A percentile compares a stretch with the other conserved stretches of the same genome.
These are phyloP conservation scores for Phaffomyces opuntiae DNA, from an alignment of 805 yeast species.

Conservation along the genomic window DNA sequence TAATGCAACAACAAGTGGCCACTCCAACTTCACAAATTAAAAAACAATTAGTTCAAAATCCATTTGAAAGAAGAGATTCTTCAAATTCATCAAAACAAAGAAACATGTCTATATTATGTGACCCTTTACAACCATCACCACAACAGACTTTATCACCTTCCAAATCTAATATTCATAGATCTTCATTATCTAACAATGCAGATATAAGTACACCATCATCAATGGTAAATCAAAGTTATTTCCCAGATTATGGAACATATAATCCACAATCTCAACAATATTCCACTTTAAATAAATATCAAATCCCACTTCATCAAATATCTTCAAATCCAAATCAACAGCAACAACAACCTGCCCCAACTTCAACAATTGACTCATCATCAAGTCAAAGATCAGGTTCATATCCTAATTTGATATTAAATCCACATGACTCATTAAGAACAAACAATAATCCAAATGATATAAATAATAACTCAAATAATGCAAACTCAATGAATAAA, in stretches of 20 bases:
- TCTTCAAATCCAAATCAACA: background rate
- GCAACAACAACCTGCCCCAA: background rate
- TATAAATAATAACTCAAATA: too few relatives aligned
- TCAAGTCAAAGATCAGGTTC: constrained; percentile 20
- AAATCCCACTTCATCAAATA: too few relatives aligned
- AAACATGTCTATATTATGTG: constrained; percentile 21
- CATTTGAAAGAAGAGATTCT: constrained; percentile 20
- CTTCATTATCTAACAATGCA: constrained; percentile 9
- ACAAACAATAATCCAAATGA: too few relatives aligned
- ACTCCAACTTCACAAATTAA: background rate
- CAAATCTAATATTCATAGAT: constrained; percentile 6
- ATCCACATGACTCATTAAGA: constrained; percentile 8
- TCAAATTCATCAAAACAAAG: constrained; percentile 16
- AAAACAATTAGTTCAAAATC: constrained; percentile 18
- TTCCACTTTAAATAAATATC: too few relatives aligned
- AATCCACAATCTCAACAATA: too few relatives aligned
- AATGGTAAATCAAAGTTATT: constrained; percentile 9
- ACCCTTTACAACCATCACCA: constrained; percentile 20
- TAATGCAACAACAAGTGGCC: constrained; percentile 2
- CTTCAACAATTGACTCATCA: constrained; percentile 6
- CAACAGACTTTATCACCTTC: constrained; percentile 11
- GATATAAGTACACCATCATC: constrained; percentile 9
- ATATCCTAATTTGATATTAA: constrained; percentile 16
- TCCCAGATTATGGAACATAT: constrained; percentile 16
- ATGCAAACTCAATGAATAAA: constrained; percentile 1